Evolutionary conservation across 2,329 filamentous ascomycete species (phyloP).

Genomic region (Ophiostoma perfectum): DNA sequence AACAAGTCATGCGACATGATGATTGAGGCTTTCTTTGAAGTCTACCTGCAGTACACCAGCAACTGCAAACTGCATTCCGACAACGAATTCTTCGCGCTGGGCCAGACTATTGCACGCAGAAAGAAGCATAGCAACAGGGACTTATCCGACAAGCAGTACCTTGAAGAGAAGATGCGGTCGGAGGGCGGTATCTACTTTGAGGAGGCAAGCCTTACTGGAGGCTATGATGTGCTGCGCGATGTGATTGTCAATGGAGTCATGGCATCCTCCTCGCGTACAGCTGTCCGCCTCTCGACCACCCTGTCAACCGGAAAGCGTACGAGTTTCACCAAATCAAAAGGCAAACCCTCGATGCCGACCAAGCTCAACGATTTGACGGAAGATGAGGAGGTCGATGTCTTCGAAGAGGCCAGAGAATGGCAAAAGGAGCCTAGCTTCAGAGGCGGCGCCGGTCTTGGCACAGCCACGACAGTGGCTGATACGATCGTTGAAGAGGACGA

Average conservation of each 20-base stretch:
- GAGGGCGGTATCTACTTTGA: conserved; percentile 29
- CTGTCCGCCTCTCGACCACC: conserved; percentile 25
- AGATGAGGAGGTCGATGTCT: conserved; percentile 20
- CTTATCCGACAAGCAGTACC: neutral
- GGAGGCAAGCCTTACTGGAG: conserved; percentile 30
- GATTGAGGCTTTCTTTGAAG: conserved; percentile 28
- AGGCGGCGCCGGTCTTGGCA: neutral
- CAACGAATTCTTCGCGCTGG: conserved; percentile 26
- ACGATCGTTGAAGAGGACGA: conserved; percentile 20
- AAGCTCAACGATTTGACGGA: conserved; percentile 12
- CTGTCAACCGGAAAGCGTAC: conserved; percentile 10
- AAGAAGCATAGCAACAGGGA: conserved; percentile 6
- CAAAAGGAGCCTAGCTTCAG: neutral
- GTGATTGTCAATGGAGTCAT: conserved; percentile 32
- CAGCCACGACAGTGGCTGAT: conserved; percentile 12
- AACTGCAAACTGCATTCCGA: conserved; percentile 28
- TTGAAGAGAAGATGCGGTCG: conserved; percentile 10
- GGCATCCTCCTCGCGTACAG: conserved; percentile 32
- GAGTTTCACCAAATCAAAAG: neutral
- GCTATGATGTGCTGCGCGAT: conserved; percentile 29
- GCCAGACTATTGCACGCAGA: neutral
- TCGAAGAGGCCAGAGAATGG: conserved; percentile 23
- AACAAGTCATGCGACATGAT: conserved; percentile 32
- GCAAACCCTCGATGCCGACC: conserved; percentile 4
- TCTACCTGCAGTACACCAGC: conserved; percentile 27